Evolutionary conservation across 345 rosid genomes (phyloP).

Genomic region (Hibiscus syriacus): DNA sequence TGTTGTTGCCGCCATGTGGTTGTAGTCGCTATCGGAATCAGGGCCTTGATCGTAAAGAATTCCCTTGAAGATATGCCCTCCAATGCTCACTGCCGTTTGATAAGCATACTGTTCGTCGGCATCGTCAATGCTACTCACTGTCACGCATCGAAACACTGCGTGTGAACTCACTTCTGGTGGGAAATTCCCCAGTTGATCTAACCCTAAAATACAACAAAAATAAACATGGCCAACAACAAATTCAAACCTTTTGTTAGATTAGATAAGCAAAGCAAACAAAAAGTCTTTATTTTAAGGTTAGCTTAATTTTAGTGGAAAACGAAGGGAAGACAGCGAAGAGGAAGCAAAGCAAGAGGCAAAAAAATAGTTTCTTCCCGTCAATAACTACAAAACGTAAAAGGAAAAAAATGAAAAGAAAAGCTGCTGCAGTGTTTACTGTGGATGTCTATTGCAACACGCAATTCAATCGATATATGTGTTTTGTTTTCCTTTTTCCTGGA

Average conservation of each 20-base stretch:
- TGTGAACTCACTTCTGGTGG: conserved; percentile 62
- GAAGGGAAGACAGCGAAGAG: too few species aligned
- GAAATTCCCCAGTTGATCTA: conserved; percentile 50
- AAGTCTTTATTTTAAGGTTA: too few species aligned
- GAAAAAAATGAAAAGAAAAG: conserved; percentile 16
- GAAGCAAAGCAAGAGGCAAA: too few species aligned
- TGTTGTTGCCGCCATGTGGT: neutral
- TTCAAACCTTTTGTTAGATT: neutral
- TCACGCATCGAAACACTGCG: too few species aligned
- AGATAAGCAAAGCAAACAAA: neutral
- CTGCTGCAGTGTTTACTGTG: conserved; percentile 5
- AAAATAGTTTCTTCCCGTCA: too few species aligned
- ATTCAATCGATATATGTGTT: conserved; percentile 4
- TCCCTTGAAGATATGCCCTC: conserved; percentile 84
- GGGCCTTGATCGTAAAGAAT: conserved; percentile 81
- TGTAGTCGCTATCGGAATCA: conserved; percentile 32
- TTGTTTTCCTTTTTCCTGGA: neutral
- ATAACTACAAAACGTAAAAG: too few species aligned
- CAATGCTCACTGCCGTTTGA: too few species aligned
- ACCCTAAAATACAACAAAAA: conserved; percentile 45
- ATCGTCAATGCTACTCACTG: too few species aligned
- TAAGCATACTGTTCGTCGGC: too few species aligned
- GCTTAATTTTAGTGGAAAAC: too few species aligned
- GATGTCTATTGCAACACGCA: conserved; percentile 17
- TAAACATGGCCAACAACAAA: neutral